Conservation (phyloP, 352 stramenopile genomes). For the Phytophthora rubi region DNA sequence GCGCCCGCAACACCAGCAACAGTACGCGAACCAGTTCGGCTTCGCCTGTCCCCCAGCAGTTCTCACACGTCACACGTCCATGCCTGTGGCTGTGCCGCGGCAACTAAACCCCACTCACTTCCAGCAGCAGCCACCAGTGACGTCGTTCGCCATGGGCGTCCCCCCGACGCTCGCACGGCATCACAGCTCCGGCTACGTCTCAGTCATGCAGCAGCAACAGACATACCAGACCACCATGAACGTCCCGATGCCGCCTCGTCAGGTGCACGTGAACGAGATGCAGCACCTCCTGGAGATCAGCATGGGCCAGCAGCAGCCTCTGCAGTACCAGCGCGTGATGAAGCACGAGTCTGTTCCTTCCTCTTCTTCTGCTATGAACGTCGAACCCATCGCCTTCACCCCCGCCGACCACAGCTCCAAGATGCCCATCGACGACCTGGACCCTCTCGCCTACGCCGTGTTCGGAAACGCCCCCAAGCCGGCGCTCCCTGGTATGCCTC, state of each 20-base stretch:
- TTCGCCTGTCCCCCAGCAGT: slow-evolving; percentile 56
- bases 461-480: slow-evolving; percentile 43
- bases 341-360: slow-evolving; percentile 36
- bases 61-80: slow-evolving; percentile 76
- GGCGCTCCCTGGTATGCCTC: slow-evolving; percentile 31
- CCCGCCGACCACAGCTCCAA: slow-evolving; percentile 37
- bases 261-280: slow-evolving; percentile 59
- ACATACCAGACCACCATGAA: slow-evolving; percentile 45
- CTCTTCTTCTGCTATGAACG: slow-evolving; percentile 41
- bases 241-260: slow-evolving; percentile 39
- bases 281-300: slow-evolving; percentile 67
- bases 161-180: slow-evolving; percentile 62
- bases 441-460: slow-evolving; percentile 70
- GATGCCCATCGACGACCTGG: slow-evolving; percentile 58
- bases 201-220: slow-evolving; percentile 52
- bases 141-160: slow-evolving; percentile 38
- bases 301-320: slow-evolving; percentile 64
- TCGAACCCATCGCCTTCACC: slow-evolving; percentile 76
- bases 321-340: slow-evolving; percentile 33
- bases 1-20: slow-evolving; percentile 37
- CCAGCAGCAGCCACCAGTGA: slow-evolving; percentile 31
- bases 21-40: slow-evolving; percentile 43
- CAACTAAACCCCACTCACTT: slow-evolving; percentile 32
- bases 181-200: slow-evolving; percentile 71
- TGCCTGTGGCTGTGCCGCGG: slow-evolving; percentile 62